Percentiles rank a stretch among this genome's conserved stretches.
Evolutionary conservation across 805 yeast genomes (phyloP).

Genomic region (Candida lessepsii): DNA sequence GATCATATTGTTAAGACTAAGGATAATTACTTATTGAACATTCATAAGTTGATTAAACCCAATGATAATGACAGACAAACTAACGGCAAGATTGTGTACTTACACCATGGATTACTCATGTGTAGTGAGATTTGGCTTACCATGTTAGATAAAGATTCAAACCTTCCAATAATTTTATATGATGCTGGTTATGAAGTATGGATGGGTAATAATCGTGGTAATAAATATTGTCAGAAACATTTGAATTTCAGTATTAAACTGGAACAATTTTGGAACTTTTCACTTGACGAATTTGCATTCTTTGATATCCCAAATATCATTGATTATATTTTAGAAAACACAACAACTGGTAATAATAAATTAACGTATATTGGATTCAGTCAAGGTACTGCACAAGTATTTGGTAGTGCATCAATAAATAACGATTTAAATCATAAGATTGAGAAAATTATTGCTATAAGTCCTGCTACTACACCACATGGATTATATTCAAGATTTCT

Average conservation of each 20-base stretch:
- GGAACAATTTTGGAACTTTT: slow-evolving; percentile 79
- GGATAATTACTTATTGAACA: slow-evolving; percentile 73
- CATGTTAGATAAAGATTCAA: slow-evolving; percentile 37
- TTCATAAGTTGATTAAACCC: slow-evolving; percentile 61
- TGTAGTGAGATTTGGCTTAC: slow-evolving; percentile 75
- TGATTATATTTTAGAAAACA: slow-evolving; percentile 58
- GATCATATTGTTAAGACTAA: slow-evolving; percentile 74
- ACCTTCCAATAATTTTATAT: slow-evolving; percentile 71
- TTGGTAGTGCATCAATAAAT: slow-evolving; percentile 73
- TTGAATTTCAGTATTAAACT: slow-evolving; percentile 29
- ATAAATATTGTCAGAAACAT: slow-evolving; percentile 88
- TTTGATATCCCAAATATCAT: slow-evolving; percentile 86
- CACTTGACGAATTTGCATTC: slow-evolving; percentile 87
- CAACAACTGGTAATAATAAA: slow-evolving; percentile 32
- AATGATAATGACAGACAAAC: slow-evolving; percentile 10
- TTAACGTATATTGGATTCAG: slow-evolving; percentile 83
- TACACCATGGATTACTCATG: slow-evolving; percentile 92
- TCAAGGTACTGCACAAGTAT: slow-evolving; percentile 93
- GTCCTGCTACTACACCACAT: slow-evolving; percentile 93
- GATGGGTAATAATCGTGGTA: slow-evolving; percentile 63
- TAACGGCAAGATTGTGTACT: slow-evolving; percentile 55
- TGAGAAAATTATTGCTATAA: slow-evolving; percentile 69
- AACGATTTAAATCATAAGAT: slow-evolving; percentile 58
- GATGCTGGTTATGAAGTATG: slow-evolving; percentile 91
- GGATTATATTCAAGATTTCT: slow-evolving; percentile 76